These are phyloP conservation scores for Goffeauzyma gilvescens DNA, from an alignment of 768 basidiomycete genomes.

Conservation along the genomic window DNA sequence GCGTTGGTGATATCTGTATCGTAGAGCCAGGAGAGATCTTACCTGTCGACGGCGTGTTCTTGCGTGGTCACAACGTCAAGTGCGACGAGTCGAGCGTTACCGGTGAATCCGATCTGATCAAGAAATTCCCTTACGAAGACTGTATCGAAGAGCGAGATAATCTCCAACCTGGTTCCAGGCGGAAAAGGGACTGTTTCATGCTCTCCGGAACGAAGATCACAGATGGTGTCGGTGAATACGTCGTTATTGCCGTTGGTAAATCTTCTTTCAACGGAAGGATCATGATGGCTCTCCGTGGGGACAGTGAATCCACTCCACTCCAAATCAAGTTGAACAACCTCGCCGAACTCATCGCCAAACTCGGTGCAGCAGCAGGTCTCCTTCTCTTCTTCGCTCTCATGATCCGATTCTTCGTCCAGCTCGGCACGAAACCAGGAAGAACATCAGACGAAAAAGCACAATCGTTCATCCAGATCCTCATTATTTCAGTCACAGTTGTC, in stretches of 20 bases:
- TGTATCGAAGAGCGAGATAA: slow-evolving; percentile 41
- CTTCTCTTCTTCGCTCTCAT: slow-evolving; percentile 64
- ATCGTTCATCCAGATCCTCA: slow-evolving; percentile 75
- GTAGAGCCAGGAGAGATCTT: slow-evolving; percentile 89
- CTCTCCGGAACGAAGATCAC: slow-evolving; percentile 80
- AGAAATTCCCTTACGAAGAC: slow-evolving; percentile 61
- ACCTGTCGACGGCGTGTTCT: slow-evolving; percentile 87
- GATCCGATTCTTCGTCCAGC: slow-evolving; percentile 86
- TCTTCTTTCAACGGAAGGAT: slow-evolving; percentile 91
- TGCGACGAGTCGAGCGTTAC: slow-evolving; percentile 95
- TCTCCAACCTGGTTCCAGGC: slow-evolving; percentile 27
- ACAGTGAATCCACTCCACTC: slow-evolving; percentile 73
- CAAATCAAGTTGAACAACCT: slow-evolving; percentile 81
- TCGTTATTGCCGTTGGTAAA: slow-evolving; percentile 77
- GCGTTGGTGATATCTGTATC: slow-evolving; percentile 81
- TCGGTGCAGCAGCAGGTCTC: slow-evolving; percentile 64
- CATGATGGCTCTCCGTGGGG: slow-evolving; percentile 85
- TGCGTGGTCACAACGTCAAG: slow-evolving; percentile 76
- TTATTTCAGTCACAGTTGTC: slow-evolving; percentile 81
- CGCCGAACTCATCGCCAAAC: slow-evolving; percentile 88
- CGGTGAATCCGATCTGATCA: slow-evolving; percentile 88
- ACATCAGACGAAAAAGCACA: slow-evolving; percentile 67
- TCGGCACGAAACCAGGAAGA: slow-evolving; percentile 47
- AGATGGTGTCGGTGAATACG: slow-evolving; percentile 82
- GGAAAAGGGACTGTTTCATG: slow-evolving; percentile 76